phyloP scores from a whole-genome alignment of 257 asterid species.

The Penstemon eatonii region DNA sequence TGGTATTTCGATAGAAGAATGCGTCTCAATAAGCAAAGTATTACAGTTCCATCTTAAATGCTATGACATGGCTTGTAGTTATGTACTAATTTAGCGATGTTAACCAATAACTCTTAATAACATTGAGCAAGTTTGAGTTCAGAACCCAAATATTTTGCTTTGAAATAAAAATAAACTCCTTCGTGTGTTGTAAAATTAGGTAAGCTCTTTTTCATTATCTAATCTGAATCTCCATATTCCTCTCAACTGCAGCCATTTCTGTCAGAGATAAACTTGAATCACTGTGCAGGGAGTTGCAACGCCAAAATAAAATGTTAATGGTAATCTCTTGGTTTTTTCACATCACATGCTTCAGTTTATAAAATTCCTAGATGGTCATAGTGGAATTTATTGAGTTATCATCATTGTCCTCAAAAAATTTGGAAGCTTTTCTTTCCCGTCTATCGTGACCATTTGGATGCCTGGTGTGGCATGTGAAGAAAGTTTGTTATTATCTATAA shows the following conservation, averaged over 20 bases:
- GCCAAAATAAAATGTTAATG: slow-evolving; percentile 88
- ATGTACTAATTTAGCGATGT: not conserved
- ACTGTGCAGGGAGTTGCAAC: slow-evolving; percentile 95
- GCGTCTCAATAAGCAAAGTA: not conserved
- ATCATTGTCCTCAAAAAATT: slow-evolving; percentile 8
- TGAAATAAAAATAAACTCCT: slow-evolving; percentile 4
- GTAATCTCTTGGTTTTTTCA: slow-evolving; percentile 42
- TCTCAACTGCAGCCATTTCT: slow-evolving; percentile 71
- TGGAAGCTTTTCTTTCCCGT: not conserved
- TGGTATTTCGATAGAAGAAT: not conserved
- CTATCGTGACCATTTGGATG: not conserved
- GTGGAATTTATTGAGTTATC: slow-evolving; percentile 12
- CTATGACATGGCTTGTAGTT: slow-evolving; percentile 13
- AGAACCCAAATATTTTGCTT: slow-evolving; percentile 2
- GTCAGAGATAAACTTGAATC: slow-evolving; percentile 97
- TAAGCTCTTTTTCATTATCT: slow-evolving; percentile 18
- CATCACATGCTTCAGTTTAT: slow-evolving; percentile 21
- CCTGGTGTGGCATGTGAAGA: slow-evolving; percentile 8
- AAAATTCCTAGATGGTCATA: slow-evolving; percentile 18
- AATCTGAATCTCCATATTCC: slow-evolving; percentile 21
- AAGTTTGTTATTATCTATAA: not conserved
- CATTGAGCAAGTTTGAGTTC: slow-evolving; percentile 18
- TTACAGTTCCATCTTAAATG: slow-evolving; percentile 12
- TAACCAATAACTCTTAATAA: slow-evolving; percentile 5
- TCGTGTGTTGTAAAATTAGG: not conserved